phyloP scores from a whole-genome alignment of 2,329 filamentous ascomycete genomes.

The Cladorrhinum sp. region DNA sequence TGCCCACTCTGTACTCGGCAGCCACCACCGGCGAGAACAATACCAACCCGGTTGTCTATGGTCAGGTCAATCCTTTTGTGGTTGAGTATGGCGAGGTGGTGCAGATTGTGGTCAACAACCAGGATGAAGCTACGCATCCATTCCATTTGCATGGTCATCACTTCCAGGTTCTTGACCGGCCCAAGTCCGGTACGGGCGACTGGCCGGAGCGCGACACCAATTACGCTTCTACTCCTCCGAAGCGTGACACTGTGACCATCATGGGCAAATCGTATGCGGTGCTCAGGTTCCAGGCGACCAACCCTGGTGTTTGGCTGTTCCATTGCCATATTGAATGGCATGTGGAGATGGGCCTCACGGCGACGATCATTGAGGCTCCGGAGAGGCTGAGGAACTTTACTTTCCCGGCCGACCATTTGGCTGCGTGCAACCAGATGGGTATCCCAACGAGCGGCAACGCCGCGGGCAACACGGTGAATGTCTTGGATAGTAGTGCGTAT shows the following conservation, averaged over 20 bases:
- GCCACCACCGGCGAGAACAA: slow-evolving; percentile 52
- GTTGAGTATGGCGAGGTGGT: slow-evolving; percentile 39
- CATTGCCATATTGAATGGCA: slow-evolving; percentile 64
- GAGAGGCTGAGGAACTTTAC: slow-evolving; percentile 52
- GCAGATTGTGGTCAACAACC: slow-evolving; percentile 51
- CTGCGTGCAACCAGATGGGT: slow-evolving; percentile 42
- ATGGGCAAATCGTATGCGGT: slow-evolving; percentile 46
- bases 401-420: slow-evolving; percentile 58
- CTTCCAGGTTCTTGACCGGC: slow-evolving; percentile 50
- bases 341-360: slow-evolving; percentile 55
- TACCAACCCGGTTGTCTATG: slow-evolving; percentile 42
- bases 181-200: slow-evolving; percentile 35
- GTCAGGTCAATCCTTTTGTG: slow-evolving; percentile 42
- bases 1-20: slow-evolving; percentile 71
- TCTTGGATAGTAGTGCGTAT: slow-evolving; percentile 52
- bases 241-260: slow-evolving; percentile 40
- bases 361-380: slow-evolving; percentile 55
- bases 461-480: slow-evolving; percentile 58
- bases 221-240: slow-evolving; percentile 31
- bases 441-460: slow-evolving; percentile 61
- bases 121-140: slow-evolving; percentile 45
- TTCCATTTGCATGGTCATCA: slow-evolving; percentile 56
- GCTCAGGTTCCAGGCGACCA: slow-evolving; percentile 50
- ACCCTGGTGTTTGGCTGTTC: slow-evolving; percentile 55
- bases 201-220: slow-evolving; percentile 35